Base-by-base conservation (phyloP, 306 rosid genomes). In the Clitoria ternatea region DNA sequence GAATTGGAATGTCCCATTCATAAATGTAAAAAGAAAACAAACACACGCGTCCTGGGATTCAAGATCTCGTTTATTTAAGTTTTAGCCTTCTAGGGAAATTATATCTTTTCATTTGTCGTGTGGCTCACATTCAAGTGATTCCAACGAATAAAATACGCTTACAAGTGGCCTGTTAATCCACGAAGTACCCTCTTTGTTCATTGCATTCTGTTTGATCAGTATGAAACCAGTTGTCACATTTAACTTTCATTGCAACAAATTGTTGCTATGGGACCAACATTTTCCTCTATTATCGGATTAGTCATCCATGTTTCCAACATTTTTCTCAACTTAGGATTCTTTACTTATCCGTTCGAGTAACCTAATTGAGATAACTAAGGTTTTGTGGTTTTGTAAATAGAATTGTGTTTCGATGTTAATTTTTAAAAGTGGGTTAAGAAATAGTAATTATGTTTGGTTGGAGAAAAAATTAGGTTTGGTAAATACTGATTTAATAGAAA, bases 131-230 rank as follows among this genome's bases (percentile, higher is more conserved):
- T 72, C 39, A 52, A 33, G 50, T 7, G 37, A 36, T 36, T 52
- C 24, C 61, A 72, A 30, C 13, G 33, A 72, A 32, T 44, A 45
- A 32, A 32, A 13, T 32, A 22, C 32, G 26, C 32, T 59, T 44
- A 0, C 13, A 36, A 20, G 6, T n/a, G 26, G 15, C 5, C 43
- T 23, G 26, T 17, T 49, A 39, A 54, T 24, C 37, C 2, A 14
- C 26, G 52, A 76, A 26, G 11, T 12, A 47, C 26, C 55, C 13
- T 24, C 64, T 17, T 50, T 49, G 14, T 69, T 43, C 48, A 45
- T 24, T 66, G 69, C 61, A 75, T 63, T 44, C 29, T 74, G 18
- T 74, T 54, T 39, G n/a, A n/a, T 60, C 6, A 18, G 45, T 10
- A 18, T 35, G 47, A 56, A 56, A 67, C 57, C 24, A 23, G 33